phyloP scores from a whole-genome alignment of 2,329 filamentous ascomycete genomes.

The Rachicladosporium sp. region DNA sequence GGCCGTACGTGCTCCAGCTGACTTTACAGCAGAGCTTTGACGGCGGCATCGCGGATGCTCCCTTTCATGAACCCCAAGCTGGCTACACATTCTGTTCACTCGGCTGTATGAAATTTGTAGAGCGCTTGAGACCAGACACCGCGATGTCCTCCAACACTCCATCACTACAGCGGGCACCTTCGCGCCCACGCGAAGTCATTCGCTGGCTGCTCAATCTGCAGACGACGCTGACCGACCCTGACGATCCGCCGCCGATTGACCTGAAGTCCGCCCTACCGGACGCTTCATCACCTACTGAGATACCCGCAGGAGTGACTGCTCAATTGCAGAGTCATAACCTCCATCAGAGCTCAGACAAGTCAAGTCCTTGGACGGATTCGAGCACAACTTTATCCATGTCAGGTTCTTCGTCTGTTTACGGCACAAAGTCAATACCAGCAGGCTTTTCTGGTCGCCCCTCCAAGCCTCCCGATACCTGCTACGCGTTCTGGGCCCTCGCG shows the following conservation, averaged over 20 bases:
- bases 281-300: too few species aligned
- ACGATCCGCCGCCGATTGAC: slow-evolving; percentile 19
- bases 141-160: slow-evolving; percentile 5
- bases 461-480: slow-evolving; percentile 90
- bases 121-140: slow-evolving; percentile 34
- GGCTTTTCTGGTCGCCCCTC: slow-evolving; percentile 87
- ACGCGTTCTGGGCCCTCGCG: slow-evolving; percentile 80
- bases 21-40: slow-evolving; percentile 58
- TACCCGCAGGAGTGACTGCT: too few species aligned
- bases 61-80: slow-evolving; percentile 72
- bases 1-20: not conserved
- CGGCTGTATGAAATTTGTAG: slow-evolving; percentile 63
- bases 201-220: slow-evolving; percentile 38
- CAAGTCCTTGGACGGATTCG: slow-evolving; percentile 5
- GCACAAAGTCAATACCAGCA: slow-evolving; percentile 21
- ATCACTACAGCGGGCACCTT: slow-evolving; percentile 10
- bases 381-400: too few species aligned
- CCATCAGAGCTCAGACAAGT: slow-evolving; percentile 16
- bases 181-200: slow-evolving; percentile 27
- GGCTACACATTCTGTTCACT: slow-evolving; percentile 88
- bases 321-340: slow-evolving; percentile 1
- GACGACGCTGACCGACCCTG: slow-evolving; percentile 27
- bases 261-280: not conserved
- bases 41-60: slow-evolving; percentile 68
- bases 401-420: too few species aligned